Conservation (phyloP, 495 filamentous ascomycete genomes). For the Aspergillus egyptiacus region DNA sequence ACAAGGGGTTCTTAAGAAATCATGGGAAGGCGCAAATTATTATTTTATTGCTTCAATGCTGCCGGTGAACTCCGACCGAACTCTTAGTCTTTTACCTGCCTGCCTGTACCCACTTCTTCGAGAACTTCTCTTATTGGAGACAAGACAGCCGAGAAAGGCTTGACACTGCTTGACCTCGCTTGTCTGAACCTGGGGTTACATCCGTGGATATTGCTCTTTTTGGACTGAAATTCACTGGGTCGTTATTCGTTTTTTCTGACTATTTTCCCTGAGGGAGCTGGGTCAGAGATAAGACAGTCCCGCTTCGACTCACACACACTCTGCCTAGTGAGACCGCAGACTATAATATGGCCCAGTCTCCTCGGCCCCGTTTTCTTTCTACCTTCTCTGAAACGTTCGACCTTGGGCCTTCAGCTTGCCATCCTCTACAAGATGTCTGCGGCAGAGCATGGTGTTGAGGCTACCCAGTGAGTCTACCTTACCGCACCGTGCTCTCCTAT, state of each 20-base stretch:
- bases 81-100: neutral
- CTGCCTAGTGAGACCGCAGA: slow-evolving; percentile 11
- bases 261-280: slow-evolving; percentile 1
- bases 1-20: neutral
- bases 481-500: slow-evolving; percentile 1
- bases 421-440: slow-evolving; percentile 26
- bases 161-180: slow-evolving; percentile 21
- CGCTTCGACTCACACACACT: slow-evolving; percentile 15
- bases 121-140: slow-evolving; percentile 10
- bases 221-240: slow-evolving; percentile 7
- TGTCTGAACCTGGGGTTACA: slow-evolving; percentile 32
- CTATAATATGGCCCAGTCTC: slow-evolving; percentile 17
- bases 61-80: slow-evolving; percentile 17
- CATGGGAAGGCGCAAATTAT: neutral
- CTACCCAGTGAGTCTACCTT: slow-evolving; percentile 27
- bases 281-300: slow-evolving; percentile 17
- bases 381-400: neutral
- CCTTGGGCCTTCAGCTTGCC: neutral
- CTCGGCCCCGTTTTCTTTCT: neutral
- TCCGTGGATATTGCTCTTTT: slow-evolving; percentile 17
- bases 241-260: slow-evolving; percentile 11
- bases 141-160: slow-evolving; percentile 20
- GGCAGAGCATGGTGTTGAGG: slow-evolving; percentile 30
- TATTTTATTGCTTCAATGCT: no score
- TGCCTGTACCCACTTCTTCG: no score